Conservation (phyloP, 768 basidiomycete genomes). For the Lactifluus hygrophoroides region DNA sequence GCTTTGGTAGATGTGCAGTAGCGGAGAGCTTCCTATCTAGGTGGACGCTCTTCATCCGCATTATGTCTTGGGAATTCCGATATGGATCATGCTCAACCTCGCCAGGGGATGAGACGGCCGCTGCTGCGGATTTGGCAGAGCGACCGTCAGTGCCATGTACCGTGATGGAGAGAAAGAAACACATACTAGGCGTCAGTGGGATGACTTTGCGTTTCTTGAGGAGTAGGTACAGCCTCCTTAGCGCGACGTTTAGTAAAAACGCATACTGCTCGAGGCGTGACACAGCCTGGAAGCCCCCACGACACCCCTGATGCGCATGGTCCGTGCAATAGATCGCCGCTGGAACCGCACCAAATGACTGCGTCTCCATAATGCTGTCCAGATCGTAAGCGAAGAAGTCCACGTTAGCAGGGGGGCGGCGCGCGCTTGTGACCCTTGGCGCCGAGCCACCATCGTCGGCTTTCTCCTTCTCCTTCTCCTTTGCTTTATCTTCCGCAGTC, state of each 20-base stretch:
- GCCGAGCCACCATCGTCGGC: slow-evolving; percentile 35
- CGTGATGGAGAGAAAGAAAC: slow-evolving; percentile 5
- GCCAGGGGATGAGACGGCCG: slow-evolving; percentile 21
- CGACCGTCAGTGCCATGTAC: slow-evolving; percentile 18
- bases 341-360: slow-evolving; percentile 67
- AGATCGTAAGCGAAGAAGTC: slow-evolving; percentile 68
- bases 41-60: slow-evolving; percentile 91
- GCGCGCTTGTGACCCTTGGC: slow-evolving; percentile 54
- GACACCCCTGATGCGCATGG: slow-evolving; percentile 61
- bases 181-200: slow-evolving; percentile 66
- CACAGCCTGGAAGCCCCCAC: slow-evolving; percentile 79
- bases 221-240: slow-evolving; percentile 81
- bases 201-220: slow-evolving; percentile 87
- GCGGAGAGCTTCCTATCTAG: slow-evolving; percentile 93
- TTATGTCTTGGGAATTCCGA: slow-evolving; percentile 81
- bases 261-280: slow-evolving; percentile 96
- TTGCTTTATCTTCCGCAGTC: slow-evolving; percentile 45
- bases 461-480: slow-evolving; percentile 36
- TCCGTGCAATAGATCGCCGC: slow-evolving; percentile 68
- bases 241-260: slow-evolving; percentile 90
- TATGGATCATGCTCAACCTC: slow-evolving; percentile 61
- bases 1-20: slow-evolving; percentile 83
- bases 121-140: slow-evolving; percentile 26
- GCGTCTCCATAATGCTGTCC: slow-evolving; percentile 57
- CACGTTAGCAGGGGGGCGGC: slow-evolving; percentile 76